Conservation (phyloP, 371 early-diverging fungal species). For the Mortierella sp. region DNA sequence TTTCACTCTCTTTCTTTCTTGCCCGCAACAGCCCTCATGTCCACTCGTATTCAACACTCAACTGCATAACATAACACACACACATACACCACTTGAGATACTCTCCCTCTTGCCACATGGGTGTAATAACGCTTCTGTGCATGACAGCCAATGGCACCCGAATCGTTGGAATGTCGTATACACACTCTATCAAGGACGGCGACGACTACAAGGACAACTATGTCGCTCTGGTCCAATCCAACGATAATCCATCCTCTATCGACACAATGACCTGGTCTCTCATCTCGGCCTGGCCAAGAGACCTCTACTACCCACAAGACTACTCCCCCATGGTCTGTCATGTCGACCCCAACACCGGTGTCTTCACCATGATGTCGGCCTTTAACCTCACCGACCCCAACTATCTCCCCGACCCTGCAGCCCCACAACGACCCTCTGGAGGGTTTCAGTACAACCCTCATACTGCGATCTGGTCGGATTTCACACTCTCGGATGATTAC, state of each 20-base stretch:
- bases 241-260: constrained; percentile 20
- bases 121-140: constrained; percentile 16
- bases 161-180: constrained; percentile 32
- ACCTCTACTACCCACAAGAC: constrained; percentile 20
- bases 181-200: not conserved
- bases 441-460: constrained; percentile 37
- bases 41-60: not conserved
- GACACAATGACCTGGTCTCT: constrained; percentile 24
- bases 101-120: constrained; percentile 7
- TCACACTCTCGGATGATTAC: constrained; percentile 19
- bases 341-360: constrained; percentile 22
- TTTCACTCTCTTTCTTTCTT: not conserved
- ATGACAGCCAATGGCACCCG: constrained; percentile 26
- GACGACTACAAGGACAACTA: not conserved
- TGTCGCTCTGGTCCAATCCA: constrained; percentile 29
- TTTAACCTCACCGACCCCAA: constrained; percentile 22
- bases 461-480: constrained; percentile 21
- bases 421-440: constrained; percentile 14
- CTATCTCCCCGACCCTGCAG: not conserved
- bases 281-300: constrained; percentile 13
- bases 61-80: not conserved
- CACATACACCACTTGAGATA: not conserved
- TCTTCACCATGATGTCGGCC: constrained; percentile 38
- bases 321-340: constrained; percentile 30
- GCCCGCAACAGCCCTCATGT: not conserved